Conservation (phyloP, 1,284 basidiomycete genomes). For the Cryptococcus amylolentus region DNA sequence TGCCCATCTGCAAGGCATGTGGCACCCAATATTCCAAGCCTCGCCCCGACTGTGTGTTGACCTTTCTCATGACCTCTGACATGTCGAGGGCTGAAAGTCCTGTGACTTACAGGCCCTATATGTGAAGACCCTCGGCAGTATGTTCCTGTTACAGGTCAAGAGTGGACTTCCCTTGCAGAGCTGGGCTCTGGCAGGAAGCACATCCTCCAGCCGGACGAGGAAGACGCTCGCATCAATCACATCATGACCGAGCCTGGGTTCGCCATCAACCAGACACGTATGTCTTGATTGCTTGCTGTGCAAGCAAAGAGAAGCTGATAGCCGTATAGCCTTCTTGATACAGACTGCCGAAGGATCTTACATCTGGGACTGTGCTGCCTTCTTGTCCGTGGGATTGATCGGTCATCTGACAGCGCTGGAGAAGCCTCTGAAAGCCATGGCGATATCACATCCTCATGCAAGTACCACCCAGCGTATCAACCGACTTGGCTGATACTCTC, state of each 20-base stretch:
- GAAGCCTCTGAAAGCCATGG: slow-evolving; percentile 40
- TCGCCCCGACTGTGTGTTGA: slow-evolving; percentile 24
- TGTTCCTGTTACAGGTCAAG: slow-evolving; percentile 38
- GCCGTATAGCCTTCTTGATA: slow-evolving; percentile 40
- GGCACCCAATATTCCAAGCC: slow-evolving; percentile 41
- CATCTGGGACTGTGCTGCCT: slow-evolving; percentile 48
- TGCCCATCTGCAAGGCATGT: slow-evolving; percentile 46
- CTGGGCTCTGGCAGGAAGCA: slow-evolving; percentile 22
- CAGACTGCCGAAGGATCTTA: slow-evolving; percentile 36
- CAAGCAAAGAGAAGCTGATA: neutral
- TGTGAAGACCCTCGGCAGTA: slow-evolving; percentile 44
- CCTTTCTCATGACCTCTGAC: neutral
- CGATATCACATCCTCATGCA: slow-evolving; percentile 49
- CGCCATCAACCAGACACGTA: slow-evolving; percentile 47
- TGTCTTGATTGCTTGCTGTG: slow-evolving; percentile 6
- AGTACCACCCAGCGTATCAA: slow-evolving; percentile 2
- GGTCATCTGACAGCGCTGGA: slow-evolving; percentile 25
- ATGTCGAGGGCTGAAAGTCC: too few species aligned
- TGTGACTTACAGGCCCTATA: slow-evolving; percentile 23
- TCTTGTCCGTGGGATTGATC: slow-evolving; percentile 33
- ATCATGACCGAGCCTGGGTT: slow-evolving; percentile 39
- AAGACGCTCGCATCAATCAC: slow-evolving; percentile 36
- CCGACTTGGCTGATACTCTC: neutral
- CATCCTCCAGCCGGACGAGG: slow-evolving; percentile 30
- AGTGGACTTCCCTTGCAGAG: slow-evolving; percentile 38